Evolutionary conservation across 257 asterid species (phyloP).

Genomic region (Handroanthus guayacan): DNA sequence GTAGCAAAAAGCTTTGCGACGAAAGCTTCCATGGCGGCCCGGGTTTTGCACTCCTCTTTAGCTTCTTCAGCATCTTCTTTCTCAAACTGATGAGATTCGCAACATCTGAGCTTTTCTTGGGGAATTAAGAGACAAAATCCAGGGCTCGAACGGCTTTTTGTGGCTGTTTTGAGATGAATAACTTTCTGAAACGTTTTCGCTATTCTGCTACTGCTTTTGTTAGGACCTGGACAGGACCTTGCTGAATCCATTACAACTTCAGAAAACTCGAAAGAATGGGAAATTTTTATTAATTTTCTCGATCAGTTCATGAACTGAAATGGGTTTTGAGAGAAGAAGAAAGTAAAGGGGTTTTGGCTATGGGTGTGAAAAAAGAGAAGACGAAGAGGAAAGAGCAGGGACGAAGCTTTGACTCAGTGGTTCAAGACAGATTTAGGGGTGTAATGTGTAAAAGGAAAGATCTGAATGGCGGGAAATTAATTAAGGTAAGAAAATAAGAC

Average conservation of each 20-base stretch:
- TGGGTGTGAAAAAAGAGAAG: slow-evolving; percentile 30
- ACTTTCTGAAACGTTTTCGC: slow-evolving; percentile 69
- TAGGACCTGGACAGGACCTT: slow-evolving; percentile 51
- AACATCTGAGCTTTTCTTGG: slow-evolving; percentile 83
- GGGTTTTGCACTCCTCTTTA: slow-evolving; percentile 57
- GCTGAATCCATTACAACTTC: slow-evolving; percentile 64
- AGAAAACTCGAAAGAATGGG: neutral
- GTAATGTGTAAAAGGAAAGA: slow-evolving; percentile 27
- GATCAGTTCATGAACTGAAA: slow-evolving; percentile 32
- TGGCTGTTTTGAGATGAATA: slow-evolving; percentile 51
- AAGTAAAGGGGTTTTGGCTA: slow-evolving; percentile 15
- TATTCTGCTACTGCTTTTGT: slow-evolving; percentile 61
- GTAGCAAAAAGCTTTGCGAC: slow-evolving; percentile 92
- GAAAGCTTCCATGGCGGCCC: slow-evolving; percentile 87
- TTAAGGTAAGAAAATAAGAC: slow-evolving; percentile 14
- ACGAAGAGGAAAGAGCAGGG: slow-evolving; percentile 13
- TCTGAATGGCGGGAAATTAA: slow-evolving; percentile 54
- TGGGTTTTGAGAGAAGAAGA: neutral
- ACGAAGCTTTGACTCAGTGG: slow-evolving; percentile 44
- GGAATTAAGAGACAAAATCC: slow-evolving; percentile 78
- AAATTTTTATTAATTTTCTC: neutral
- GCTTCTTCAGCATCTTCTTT: slow-evolving; percentile 63
- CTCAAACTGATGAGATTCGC: slow-evolving; percentile 72
- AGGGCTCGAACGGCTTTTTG: slow-evolving; percentile 52
- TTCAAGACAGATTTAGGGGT: slow-evolving; percentile 31